A percentile compares a stretch with the other conserved stretches of the same genome.
These are phyloP conservation scores for Rosa chinensis DNA, from an alignment of 306 rosid species.

Conservation along the genomic window DNA sequence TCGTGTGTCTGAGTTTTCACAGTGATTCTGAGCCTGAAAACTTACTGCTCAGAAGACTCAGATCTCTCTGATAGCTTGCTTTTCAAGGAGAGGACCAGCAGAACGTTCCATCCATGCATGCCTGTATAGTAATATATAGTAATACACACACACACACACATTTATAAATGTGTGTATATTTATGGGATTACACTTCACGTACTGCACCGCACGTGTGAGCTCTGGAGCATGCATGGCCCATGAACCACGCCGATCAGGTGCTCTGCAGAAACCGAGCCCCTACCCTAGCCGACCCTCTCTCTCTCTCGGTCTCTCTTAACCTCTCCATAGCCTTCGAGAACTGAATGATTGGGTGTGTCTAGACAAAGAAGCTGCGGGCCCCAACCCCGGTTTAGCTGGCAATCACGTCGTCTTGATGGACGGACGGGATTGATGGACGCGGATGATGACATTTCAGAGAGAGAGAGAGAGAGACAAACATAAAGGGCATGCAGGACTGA, in stretches of 20 bases:
- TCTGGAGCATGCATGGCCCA: constrained; percentile 28
- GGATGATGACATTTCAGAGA: neutral
- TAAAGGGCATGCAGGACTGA: neutral
- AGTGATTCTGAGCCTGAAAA: constrained; percentile 20
- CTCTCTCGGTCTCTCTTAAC: neutral
- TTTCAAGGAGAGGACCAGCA: constrained; percentile 28
- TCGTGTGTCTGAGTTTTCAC: neutral
- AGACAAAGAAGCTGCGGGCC: constrained; percentile 25
- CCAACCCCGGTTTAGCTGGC: constrained; percentile 27
- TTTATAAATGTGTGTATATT: neutral
- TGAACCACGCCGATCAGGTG: constrained; percentile 52
- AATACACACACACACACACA: neutral
- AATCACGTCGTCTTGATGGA: constrained; percentile 29
- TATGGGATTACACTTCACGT: neutral
- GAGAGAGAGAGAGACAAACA: constrained; percentile 6
- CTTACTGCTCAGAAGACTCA: constrained; percentile 28
- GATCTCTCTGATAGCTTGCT: constrained; percentile 39
- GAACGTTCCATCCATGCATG: constrained; percentile 77
- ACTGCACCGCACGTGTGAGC: constrained; percentile 37
- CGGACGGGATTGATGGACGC: constrained; percentile 35
- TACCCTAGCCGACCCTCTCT: neutral
- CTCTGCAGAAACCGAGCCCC: constrained; percentile 30
- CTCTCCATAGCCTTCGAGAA: constrained; percentile 12
- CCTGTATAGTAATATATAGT: constrained; percentile 14
- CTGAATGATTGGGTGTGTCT: constrained; percentile 29